phyloP scores from a whole-genome alignment of 257 asterid species.

The Nicotiana knightiana region DNA sequence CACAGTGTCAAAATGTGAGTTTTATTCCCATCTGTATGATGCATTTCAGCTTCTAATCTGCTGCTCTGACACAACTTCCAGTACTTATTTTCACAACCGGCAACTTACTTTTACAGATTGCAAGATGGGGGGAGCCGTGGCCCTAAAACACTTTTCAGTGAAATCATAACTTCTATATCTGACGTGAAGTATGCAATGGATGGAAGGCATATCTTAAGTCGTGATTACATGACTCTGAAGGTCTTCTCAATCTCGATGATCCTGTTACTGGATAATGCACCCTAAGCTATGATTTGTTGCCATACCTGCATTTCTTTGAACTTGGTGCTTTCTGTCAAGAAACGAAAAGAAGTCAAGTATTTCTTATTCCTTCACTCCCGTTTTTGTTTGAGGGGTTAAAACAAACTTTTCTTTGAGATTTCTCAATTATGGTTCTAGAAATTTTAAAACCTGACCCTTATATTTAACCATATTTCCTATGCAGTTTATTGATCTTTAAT shows the following conservation, averaged over 20 bases:
- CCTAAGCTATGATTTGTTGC: background rate
- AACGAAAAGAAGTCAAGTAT: too few species aligned
- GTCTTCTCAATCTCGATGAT: slow-evolving; percentile 20
- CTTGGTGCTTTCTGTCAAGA: too few species aligned
- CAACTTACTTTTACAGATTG: slow-evolving; percentile 51
- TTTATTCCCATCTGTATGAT: background rate
- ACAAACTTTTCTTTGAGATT: too few species aligned
- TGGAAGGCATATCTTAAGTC: slow-evolving; percentile 89
- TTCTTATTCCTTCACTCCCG: too few species aligned
- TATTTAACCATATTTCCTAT: background rate
- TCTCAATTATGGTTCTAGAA: too few species aligned
- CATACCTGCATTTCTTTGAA: too few species aligned
- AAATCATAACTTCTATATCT: slow-evolving; percentile 98
- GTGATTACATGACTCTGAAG: slow-evolving; percentile 99
- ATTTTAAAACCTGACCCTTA: too few species aligned
- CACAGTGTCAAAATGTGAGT: slow-evolving; percentile 72
- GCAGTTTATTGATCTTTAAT: background rate
- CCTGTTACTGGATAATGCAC: background rate
- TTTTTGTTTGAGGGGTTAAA: too few species aligned
- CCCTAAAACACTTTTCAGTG: slow-evolving; percentile 94
- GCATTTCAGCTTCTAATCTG: background rate
- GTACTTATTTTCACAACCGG: slow-evolving; percentile 6
- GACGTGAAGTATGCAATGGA: slow-evolving; percentile 92
- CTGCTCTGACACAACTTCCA: background rate
- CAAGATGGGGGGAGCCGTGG: slow-evolving; percentile 97